Evolutionary conservation across 495 filamentous ascomycete species (phyloP), one percentile per base, ranked within the genome.

Genomic region (Pseudomonodictys pantanalensis): DNA sequence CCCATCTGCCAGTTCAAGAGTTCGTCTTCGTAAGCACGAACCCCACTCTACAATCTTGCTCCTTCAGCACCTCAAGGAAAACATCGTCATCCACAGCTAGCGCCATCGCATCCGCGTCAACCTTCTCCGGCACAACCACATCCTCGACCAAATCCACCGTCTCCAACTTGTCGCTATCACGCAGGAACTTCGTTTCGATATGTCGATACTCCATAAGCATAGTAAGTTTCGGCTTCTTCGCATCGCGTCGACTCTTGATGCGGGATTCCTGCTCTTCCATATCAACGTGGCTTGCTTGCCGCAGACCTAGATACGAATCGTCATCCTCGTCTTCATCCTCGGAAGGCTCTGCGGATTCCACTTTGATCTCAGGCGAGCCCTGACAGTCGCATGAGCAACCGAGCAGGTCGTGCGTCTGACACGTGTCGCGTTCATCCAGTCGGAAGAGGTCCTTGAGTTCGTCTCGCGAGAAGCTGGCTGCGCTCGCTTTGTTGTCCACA

Each of bases 21-120:
- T n/a, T n/a, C n/a, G n/a, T n/a, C 68, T 89, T 91, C 49, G 84
- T 81, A 68, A 91, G 88, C 10, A 90, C 75, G 71, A 83, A 91
- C 6, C 79, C 78, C 44, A 91, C 72, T 24, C 78, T 70, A 58
- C 81, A 80, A 54, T 76, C 82, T 51, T 82, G 76, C 56, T 88
- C 85, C 46, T 75, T 79, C 20, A 91, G 68, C 29, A 87, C 69
- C 15, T 77, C 74, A 5, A 83, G 72, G 20, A 91, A 72, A 0
- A 87, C 77, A 55, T 83, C 77, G 65, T 91, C 88, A 57, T 84
- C 80, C 28, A 86, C 68, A 51, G 76, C 68, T 32, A 70, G 59
- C 20, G 63, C 66, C 57, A 62, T 58, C 53, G 76, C 60, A 6
- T 56, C 48, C 45, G 66, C 66, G 39, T 81, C 54, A 23, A 18